Evolutionary conservation across 2,329 filamentous ascomycete genomes (phyloP).

Genomic region (Apiospora marii): DNA sequence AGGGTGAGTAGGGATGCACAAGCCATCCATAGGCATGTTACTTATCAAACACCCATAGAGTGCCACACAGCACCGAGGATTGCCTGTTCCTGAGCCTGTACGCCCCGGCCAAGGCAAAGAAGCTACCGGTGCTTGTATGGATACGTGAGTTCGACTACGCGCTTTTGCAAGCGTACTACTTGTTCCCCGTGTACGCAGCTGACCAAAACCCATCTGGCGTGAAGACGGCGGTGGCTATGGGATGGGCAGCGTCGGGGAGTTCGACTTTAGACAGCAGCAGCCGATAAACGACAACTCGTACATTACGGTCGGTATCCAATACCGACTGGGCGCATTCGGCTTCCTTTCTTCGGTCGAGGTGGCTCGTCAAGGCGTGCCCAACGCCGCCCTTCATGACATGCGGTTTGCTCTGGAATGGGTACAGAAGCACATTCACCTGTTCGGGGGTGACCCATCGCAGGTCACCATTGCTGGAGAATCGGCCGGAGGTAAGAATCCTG

Average conservation of each 20-base stretch:
- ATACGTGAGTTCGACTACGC: conserved; percentile 44
- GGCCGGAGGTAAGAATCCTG: conserved; percentile 51
- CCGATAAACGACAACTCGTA: conserved; percentile 51
- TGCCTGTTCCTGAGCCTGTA: conserved; percentile 57
- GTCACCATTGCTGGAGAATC: conserved; percentile 63
- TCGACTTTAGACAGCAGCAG: conserved; percentile 36
- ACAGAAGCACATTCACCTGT: conserved; percentile 56
- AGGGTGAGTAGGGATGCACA: conserved; percentile 28
- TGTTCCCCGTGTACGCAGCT: neutral
- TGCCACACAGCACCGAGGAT: conserved; percentile 46
- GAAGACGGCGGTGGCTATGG: conserved; percentile 56
- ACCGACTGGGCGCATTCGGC: conserved; percentile 52
- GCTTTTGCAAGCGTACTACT: neutral
- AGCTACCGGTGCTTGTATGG: conserved; percentile 55
- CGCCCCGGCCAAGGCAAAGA: conserved; percentile 45
- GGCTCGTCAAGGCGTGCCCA: conserved; percentile 40
- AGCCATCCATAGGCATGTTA: conserved; percentile 26
- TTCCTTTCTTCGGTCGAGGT: conserved; percentile 58
- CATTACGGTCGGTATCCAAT: conserved; percentile 52
- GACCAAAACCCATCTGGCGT: neutral
- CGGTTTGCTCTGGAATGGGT: conserved; percentile 61
- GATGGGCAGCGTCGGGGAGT: conserved; percentile 30
- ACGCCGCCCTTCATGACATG: conserved; percentile 60
- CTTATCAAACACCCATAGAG: conserved; percentile 35
- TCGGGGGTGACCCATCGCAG: conserved; percentile 60